phyloP scores from a whole-genome alignment of 2,329 filamentous ascomycete species.

The Sordariomycetes sp. region DNA sequence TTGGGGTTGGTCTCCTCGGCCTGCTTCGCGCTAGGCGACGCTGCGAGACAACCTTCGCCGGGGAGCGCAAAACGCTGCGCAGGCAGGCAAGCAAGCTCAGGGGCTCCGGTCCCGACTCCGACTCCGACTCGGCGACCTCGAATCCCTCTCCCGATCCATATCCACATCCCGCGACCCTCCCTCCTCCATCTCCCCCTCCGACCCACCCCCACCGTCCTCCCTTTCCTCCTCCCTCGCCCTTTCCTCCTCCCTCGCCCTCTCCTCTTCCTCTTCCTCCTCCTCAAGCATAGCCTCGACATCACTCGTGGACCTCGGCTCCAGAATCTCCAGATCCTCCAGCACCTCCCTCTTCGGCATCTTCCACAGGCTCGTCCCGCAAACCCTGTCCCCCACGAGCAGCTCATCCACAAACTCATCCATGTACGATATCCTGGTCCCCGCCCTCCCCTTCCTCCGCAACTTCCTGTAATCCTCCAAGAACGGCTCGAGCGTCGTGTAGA shows the following conservation, averaged over 20 bases:
- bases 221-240: constrained; percentile 8
- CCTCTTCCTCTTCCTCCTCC: constrained; percentile 36
- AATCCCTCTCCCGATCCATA: constrained; percentile 15
- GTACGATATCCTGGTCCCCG: constrained; percentile 62
- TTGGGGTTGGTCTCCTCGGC: too few relatives aligned
- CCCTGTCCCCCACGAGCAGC: constrained; percentile 72
- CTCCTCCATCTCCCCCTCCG: constrained; percentile 25
- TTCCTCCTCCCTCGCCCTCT: constrained; percentile 12
- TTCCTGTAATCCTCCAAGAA: constrained; percentile 74
- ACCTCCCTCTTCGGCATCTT: constrained; percentile 74
- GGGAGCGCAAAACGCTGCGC: background rate
- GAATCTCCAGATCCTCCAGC: constrained; percentile 75
- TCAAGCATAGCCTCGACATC: constrained; percentile 62
- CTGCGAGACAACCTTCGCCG: too few relatives aligned
- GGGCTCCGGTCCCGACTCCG: constrained; percentile 11
- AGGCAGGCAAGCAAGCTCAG: background rate
- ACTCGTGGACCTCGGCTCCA: constrained; percentile 74
- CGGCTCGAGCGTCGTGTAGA: constrained; percentile 71
- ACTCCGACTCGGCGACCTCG: constrained; percentile 8
- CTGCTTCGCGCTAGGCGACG: too few relatives aligned
- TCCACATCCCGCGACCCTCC: constrained; percentile 20
- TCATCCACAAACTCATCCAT: constrained; percentile 94
- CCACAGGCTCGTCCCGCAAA: constrained; percentile 85
- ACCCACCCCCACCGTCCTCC: constrained; percentile 15
- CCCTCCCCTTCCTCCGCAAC: constrained; percentile 61